Evolutionary conservation across 768 basidiomycete species (phyloP).

Genomic region (Asterophora lycoperdoides): DNA sequence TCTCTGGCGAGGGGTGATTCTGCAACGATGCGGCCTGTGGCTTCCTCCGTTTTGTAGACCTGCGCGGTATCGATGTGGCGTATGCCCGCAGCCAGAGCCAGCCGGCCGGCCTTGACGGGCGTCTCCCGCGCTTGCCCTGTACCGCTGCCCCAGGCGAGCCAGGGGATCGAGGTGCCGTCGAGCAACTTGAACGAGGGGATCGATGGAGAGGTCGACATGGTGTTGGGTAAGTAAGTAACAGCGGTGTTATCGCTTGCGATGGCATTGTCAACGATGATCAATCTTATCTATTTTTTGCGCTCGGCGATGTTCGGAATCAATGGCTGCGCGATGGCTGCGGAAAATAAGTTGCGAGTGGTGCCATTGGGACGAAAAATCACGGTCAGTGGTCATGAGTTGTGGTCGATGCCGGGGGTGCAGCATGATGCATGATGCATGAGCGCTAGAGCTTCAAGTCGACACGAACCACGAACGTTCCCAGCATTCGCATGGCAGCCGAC

Average conservation of each 20-base stretch:
- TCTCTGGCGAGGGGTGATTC: constrained; percentile 6
- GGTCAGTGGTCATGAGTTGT: no score
- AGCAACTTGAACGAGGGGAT: constrained; percentile 21
- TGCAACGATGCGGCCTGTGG: constrained; percentile 24
- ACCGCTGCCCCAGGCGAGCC: constrained; percentile 50
- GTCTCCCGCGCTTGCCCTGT: constrained; percentile 33
- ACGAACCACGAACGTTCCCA: no score
- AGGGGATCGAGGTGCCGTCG: constrained; percentile 37
- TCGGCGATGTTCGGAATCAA: not conserved
- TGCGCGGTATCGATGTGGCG: constrained; percentile 53
- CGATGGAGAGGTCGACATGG: constrained; percentile 16
- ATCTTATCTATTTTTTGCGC: no score
- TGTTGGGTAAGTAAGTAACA: not conserved
- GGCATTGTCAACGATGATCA: not conserved
- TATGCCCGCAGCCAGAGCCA: constrained; percentile 38
- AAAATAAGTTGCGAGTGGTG: no score
- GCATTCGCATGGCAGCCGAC: no score
- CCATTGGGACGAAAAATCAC: no score
- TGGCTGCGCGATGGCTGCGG: not conserved
- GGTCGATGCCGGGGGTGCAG: no score
- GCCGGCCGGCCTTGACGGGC: constrained; percentile 21
- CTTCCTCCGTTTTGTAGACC: constrained; percentile 41
- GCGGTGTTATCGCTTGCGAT: not conserved
- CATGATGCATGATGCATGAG: no score
- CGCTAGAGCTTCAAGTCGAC: no score